Conservation (phyloP, 2,329 filamentous ascomycete species). For the Basipetospora chlamydospora region DNA sequence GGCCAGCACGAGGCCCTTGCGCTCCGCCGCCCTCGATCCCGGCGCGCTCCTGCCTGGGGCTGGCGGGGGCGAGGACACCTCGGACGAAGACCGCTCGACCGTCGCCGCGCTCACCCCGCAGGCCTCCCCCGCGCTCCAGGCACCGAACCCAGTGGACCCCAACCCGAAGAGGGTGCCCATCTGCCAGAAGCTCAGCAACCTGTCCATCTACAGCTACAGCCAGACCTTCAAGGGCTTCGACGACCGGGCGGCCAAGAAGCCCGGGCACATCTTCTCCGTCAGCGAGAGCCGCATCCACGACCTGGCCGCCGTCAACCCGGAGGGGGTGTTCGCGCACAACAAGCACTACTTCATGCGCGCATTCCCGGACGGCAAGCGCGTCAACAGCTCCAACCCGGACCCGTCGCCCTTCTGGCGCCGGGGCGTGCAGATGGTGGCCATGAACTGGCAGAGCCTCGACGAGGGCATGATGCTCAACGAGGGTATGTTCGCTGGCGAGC, state of each 20-base stretch:
- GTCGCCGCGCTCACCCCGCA: neutral
- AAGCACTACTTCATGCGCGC: slow-evolving; percentile 78
- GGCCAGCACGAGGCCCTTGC: slow-evolving; percentile 18
- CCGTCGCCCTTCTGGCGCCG: slow-evolving; percentile 83
- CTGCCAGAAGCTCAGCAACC: slow-evolving; percentile 52
- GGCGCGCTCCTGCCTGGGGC: neutral
- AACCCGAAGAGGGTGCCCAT: slow-evolving; percentile 46
- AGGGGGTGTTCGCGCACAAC: slow-evolving; percentile 76
- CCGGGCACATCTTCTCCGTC: slow-evolving; percentile 71
- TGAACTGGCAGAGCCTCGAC: slow-evolving; percentile 96
- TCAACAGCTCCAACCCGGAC: slow-evolving; percentile 89
- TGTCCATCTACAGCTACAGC: slow-evolving; percentile 78
- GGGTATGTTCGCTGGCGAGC: slow-evolving; percentile 83
- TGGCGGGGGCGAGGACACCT: slow-evolving; percentile 1
- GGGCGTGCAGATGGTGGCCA: slow-evolving; percentile 91
- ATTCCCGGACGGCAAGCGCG: slow-evolving; percentile 65
- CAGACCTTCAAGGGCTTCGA: slow-evolving; percentile 65
- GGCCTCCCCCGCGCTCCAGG: neutral
- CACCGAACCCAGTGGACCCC: slow-evolving; percentile 14
- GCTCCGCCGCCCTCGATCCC: slow-evolving; percentile 4
- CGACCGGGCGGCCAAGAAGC: slow-evolving; percentile 44
- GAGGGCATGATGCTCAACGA: slow-evolving; percentile 93
- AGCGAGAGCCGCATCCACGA: slow-evolving; percentile 61
- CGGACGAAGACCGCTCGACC: slow-evolving; percentile 1
- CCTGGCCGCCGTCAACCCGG: slow-evolving; percentile 45